Conservation (phyloP, 169 alveolate species). For the Cryptosporidium bovis region DNA sequence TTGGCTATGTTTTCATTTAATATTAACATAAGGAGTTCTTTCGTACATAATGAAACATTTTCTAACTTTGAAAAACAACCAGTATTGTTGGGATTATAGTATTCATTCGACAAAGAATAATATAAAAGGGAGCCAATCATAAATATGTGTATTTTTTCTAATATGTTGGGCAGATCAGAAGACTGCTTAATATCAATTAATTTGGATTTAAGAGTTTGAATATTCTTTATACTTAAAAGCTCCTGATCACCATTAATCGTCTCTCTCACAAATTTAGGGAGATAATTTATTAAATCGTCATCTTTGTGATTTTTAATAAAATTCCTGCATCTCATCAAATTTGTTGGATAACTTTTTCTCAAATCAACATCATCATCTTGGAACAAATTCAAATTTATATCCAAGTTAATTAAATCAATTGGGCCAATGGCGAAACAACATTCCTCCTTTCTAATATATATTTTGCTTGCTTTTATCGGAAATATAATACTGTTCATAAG, state of each 20-base stretch:
- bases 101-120: constrained; percentile 35
- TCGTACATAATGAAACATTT: not conserved
- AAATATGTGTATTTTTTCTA: constrained; percentile 43
- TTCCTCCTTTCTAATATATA: constrained; percentile 59
- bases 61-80: not conserved
- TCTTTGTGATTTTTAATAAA: constrained; percentile 17
- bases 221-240: not conserved
- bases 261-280: constrained; percentile 20
- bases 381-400: not conserved
- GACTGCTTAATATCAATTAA: not conserved
- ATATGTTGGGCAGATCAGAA: not conserved
- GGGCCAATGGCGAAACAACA: constrained; percentile 44
- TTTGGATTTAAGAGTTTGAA: constrained; percentile 8
- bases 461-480: constrained; percentile 63
- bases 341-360: constrained; percentile 31
- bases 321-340: constrained; percentile 31
- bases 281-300: constrained; percentile 29
- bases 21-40: constrained; percentile 31
- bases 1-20: constrained; percentile 14
- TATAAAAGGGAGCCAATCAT: constrained; percentile 62
- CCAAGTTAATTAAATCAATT: constrained; percentile 15
- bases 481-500: not conserved
- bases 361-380: constrained; percentile 8
- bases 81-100: constrained; percentile 1
- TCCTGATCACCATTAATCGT: constrained; percentile 1